Conservation (phyloP, 2,329 filamentous ascomycete species). For the Ophiocordyceps camponoti-leonardi region DNA sequence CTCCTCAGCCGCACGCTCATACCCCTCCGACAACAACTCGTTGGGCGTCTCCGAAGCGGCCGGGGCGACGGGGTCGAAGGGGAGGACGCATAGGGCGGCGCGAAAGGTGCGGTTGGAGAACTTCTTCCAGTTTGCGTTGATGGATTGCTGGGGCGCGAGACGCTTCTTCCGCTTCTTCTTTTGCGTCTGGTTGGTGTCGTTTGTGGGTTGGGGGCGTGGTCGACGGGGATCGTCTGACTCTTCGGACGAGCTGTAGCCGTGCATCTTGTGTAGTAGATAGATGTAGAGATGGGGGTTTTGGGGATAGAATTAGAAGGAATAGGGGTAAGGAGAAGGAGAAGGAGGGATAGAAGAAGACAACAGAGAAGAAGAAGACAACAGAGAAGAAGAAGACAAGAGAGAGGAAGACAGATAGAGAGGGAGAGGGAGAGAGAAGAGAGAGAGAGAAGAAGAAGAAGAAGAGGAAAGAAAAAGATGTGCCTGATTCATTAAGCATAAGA, state of each 20-base stretch:
- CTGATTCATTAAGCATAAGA: too few relatives aligned
- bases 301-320: too few relatives aligned
- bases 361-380: too few relatives aligned
- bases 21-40: constrained; percentile 40
- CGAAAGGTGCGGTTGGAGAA: constrained; percentile 42
- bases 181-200: constrained; percentile 15
- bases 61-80: constrained; percentile 40
- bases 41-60: constrained; percentile 36
- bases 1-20: constrained; percentile 45
- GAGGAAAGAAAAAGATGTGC: too few relatives aligned
- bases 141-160: constrained; percentile 44
- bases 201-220: constrained; percentile 16
- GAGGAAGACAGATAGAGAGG: too few relatives aligned
- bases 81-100: constrained; percentile 47
- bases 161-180: constrained; percentile 42
- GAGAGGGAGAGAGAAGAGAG: too few relatives aligned
- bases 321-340: too few relatives aligned
- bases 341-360: too few relatives aligned
- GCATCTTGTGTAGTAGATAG: constrained; percentile 9
- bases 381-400: too few relatives aligned
- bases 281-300: too few relatives aligned
- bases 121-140: constrained; percentile 49
- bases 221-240: constrained; percentile 29
- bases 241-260: constrained; percentile 32
- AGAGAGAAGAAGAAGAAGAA: too few relatives aligned